These are phyloP conservation scores for Stereocaulon alpinum DNA, from an alignment of 495 filamentous ascomycete genomes.

Conservation along the genomic window DNA sequence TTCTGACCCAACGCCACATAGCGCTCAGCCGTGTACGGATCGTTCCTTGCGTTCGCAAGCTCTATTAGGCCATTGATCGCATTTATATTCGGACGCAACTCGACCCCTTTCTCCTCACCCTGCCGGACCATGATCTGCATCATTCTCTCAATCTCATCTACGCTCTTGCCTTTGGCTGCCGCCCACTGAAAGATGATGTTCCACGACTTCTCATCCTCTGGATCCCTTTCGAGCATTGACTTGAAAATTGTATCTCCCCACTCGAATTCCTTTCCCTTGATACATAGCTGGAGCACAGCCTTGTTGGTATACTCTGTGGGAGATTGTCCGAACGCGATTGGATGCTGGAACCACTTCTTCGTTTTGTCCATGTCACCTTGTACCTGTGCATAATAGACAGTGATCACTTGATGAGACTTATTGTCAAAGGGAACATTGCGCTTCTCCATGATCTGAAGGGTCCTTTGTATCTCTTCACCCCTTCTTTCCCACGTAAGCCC, in stretches of 20 bases:
- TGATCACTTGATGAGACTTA: conserved; percentile 39
- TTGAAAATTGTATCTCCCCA: conserved; percentile 58
- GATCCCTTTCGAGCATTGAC: conserved; percentile 39
- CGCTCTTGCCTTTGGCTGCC: conserved; percentile 56
- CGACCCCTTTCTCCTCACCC: conserved; percentile 31
- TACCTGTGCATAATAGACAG: conserved; percentile 37
- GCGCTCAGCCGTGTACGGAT: conserved; percentile 62
- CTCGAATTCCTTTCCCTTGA: conserved; percentile 46
- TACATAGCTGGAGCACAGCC: conserved; percentile 44
- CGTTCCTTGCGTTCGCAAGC: conserved; percentile 56
- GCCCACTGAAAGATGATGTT: conserved; percentile 69
- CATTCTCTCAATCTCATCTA: conserved; percentile 60
- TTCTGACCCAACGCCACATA: conserved; percentile 54
- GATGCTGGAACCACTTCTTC: conserved; percentile 55
- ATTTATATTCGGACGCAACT: conserved; percentile 46
- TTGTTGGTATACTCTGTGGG: conserved; percentile 39
- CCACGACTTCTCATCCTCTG: conserved; percentile 44
- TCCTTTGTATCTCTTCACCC: conserved; percentile 29
- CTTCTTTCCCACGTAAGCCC: conserved; percentile 59
- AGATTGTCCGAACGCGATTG: conserved; percentile 31
- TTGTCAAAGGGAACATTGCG: conserved; percentile 22
- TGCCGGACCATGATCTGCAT: conserved; percentile 47
- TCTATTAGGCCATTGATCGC: conserved; percentile 69
- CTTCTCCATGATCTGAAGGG: conserved; percentile 30
- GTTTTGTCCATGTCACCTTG: conserved; percentile 42